Evolutionary conservation across 306 rosid species (phyloP).

Genomic region (Carpinus fangiana): DNA sequence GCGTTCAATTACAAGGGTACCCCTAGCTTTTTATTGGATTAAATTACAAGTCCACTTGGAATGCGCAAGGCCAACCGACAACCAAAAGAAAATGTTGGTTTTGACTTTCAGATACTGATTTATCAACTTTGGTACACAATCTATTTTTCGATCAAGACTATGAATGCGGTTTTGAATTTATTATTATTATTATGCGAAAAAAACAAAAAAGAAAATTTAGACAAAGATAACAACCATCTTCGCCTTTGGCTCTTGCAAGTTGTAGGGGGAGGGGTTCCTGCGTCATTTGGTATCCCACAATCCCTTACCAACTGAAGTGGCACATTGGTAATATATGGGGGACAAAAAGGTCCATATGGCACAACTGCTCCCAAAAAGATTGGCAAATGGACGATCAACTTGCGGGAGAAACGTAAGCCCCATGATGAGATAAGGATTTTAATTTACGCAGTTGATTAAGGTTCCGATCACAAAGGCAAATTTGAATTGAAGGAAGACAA

Average conservation of each 20-base stretch:
- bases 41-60: background rate
- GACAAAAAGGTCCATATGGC: constrained; percentile 7
- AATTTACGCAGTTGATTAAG: background rate
- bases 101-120: no score
- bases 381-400: constrained; percentile 36
- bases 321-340: background rate
- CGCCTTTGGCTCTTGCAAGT: background rate
- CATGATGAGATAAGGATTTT: constrained; percentile 19
- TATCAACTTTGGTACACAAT: no score
- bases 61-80: no score
- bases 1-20: constrained; percentile 24
- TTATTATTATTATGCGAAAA: no score
- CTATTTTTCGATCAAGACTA: no score
- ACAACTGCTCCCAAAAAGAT: constrained; percentile 11
- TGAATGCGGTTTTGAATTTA: no score
- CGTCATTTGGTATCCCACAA: background rate
- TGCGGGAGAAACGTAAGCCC: constrained; percentile 29
- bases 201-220: no score
- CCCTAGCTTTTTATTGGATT: background rate
- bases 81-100: no score
- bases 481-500: background rate
- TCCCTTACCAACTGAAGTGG: constrained; percentile 2
- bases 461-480: background rate
- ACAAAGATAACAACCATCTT: no score
- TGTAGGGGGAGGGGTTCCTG: background rate